Evolutionary conservation across 345 rosid species (phyloP).

Genomic region (Moringa oleifera): DNA sequence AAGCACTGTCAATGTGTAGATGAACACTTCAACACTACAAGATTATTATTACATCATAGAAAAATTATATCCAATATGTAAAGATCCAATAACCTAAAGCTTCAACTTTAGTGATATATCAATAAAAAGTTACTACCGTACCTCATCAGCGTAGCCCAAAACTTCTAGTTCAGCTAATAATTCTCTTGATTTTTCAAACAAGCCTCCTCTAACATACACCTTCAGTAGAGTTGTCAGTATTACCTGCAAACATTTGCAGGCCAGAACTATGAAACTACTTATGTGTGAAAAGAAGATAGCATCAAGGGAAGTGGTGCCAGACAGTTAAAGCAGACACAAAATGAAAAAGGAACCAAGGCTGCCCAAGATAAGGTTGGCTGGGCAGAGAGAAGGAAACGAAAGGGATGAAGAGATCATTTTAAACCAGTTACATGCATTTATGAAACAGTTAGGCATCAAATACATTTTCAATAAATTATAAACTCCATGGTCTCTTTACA

Average conservation of each 20-base stretch:
- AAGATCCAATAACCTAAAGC: no score
- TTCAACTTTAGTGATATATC: no score
- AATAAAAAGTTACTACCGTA: slow-evolving; percentile 9
- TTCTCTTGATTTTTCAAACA: slow-evolving; percentile 76
- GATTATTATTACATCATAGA: no score
- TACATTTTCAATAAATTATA: background rate
- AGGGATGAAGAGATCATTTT: background rate
- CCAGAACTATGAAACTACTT: slow-evolving; percentile 11
- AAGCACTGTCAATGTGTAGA: no score
- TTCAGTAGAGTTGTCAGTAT: slow-evolving; percentile 80
- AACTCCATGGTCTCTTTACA: no score
- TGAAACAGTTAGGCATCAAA: background rate
- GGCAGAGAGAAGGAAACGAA: background rate
- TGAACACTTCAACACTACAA: no score
- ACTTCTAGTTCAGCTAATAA: slow-evolving; percentile 60
- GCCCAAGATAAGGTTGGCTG: background rate
- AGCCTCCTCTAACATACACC: slow-evolving; percentile 81
- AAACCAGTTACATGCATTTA: no score
- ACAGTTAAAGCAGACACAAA: background rate
- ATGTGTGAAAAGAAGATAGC: background rate
- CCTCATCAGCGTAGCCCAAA: slow-evolving; percentile 81
- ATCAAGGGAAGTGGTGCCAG: background rate
- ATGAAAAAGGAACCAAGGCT: background rate
- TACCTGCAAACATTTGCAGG: slow-evolving; percentile 50
- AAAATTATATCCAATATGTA: no score